phyloP scores from a whole-genome alignment of 169 alveolate species.

The Theileria luwenshuni region DNA sequence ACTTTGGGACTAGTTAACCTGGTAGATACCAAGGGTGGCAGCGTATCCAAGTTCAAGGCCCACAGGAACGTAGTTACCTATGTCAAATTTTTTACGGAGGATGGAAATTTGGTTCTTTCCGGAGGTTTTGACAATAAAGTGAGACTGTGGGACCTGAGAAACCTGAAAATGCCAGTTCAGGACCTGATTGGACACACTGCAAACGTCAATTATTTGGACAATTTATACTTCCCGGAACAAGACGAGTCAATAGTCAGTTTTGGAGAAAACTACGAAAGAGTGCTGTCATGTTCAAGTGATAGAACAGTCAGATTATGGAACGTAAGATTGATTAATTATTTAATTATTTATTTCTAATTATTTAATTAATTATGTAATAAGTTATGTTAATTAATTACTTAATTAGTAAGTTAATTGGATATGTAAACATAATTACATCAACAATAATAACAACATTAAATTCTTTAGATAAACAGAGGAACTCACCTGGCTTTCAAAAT shows the following conservation, averaged over 20 bases:
- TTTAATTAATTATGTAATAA: too few relatives aligned
- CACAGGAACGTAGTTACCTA: slow-evolving; percentile 42
- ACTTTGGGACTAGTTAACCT: slow-evolving; percentile 42
- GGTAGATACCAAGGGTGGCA: slow-evolving; percentile 12
- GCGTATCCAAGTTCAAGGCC: slow-evolving; percentile 18
- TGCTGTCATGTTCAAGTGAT: slow-evolving; percentile 46
- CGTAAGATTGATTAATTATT: slow-evolving; percentile 20
- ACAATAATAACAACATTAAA: too few relatives aligned
- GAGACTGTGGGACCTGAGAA: slow-evolving; percentile 64
- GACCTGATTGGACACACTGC: slow-evolving; percentile 64
- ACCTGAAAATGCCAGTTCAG: slow-evolving; percentile 46
- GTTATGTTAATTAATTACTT: too few relatives aligned
- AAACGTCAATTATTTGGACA: slow-evolving; percentile 58
- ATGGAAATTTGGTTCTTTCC: slow-evolving; percentile 13
- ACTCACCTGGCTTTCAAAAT: slow-evolving; percentile 61
- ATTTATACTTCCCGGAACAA: slow-evolving; percentile 1
- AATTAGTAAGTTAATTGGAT: too few relatives aligned
- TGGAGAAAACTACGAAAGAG: slow-evolving; percentile 33
- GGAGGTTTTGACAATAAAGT: slow-evolving; percentile 55
- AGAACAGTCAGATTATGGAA: slow-evolving; percentile 67
- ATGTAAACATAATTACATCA: too few relatives aligned
- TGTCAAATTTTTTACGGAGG: slow-evolving; percentile 31
- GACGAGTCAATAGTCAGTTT: slow-evolving; percentile 41
- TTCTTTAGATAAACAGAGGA: slow-evolving; percentile 46
- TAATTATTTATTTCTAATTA: neutral